Conservation (phyloP, 1,284 basidiomycete species). For the Amylostereum areolatum region DNA sequence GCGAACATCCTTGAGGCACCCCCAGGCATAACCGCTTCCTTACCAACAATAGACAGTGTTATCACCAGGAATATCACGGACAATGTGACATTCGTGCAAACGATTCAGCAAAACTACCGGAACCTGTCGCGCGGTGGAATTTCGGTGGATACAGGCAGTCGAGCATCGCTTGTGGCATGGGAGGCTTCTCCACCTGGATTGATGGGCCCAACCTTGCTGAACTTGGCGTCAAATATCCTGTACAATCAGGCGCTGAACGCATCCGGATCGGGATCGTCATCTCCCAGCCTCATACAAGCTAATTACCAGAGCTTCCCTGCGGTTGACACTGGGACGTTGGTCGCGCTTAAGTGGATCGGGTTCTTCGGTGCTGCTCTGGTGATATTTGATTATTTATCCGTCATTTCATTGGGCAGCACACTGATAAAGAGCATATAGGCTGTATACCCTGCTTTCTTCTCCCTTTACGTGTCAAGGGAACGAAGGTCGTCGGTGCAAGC, state of each 20-base stretch:
- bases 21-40: constrained; percentile 35
- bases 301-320: constrained; percentile 52
- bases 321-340: constrained; percentile 46
- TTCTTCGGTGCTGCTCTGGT: constrained; percentile 71
- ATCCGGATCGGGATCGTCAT: constrained; percentile 27
- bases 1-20: constrained; percentile 35
- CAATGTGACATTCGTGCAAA: constrained; percentile 49
- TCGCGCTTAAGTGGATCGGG: constrained; percentile 58
- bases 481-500: constrained; percentile 65
- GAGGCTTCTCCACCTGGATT: constrained; percentile 49
- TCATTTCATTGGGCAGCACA: too few species aligned
- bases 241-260: constrained; percentile 53
- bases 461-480: constrained; percentile 69
- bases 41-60: constrained; percentile 33
- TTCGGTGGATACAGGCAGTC: constrained; percentile 43
- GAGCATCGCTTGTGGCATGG: constrained; percentile 54
- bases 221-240: constrained; percentile 61
- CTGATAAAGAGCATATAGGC: too few species aligned
- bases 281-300: constrained; percentile 46
- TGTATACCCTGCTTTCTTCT: constrained; percentile 76
- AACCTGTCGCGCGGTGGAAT: constrained; percentile 56
- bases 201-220: constrained; percentile 55
- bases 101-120: constrained; percentile 39
- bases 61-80: constrained; percentile 34
- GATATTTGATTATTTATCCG: too few species aligned